Evolutionary conservation across 192 early-diverging fungal species (phyloP).

Genomic region (Coemansia sp.): DNA sequence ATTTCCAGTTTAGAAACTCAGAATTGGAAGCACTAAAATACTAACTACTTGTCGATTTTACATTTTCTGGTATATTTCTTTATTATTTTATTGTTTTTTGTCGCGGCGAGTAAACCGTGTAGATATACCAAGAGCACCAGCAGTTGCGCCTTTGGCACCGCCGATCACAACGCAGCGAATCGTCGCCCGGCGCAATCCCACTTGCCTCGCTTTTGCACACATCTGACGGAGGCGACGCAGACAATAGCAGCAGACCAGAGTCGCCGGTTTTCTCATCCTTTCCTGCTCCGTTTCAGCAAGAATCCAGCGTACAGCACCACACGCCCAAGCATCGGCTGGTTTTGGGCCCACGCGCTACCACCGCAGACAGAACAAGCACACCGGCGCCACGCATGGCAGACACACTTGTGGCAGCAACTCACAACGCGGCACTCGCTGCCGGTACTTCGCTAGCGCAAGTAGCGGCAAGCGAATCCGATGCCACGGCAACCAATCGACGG

Average conservation of each 20-base stretch:
- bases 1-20: neutral
- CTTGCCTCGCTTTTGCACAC: neutral
- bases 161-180: neutral
- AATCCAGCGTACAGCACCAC: neutral
- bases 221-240: neutral
- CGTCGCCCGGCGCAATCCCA: neutral
- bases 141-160: neutral
- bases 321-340: neutral
- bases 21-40: neutral
- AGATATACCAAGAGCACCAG: neutral
- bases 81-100: neutral
- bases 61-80: neutral
- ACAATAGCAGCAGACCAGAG: neutral
- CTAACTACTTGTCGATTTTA: neutral
- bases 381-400: neutral
- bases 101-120: neutral
- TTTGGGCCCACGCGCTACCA: neutral
- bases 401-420: neutral
- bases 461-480: neutral
- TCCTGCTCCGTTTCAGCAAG: neutral
- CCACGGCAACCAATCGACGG: neutral
- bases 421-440: neutral
- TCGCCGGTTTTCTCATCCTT: neutral
- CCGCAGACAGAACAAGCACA: neutral
- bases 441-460: neutral